Conservation (phyloP, 2,329 filamentous ascomycete genomes). For the Microsporum canis region DNA sequence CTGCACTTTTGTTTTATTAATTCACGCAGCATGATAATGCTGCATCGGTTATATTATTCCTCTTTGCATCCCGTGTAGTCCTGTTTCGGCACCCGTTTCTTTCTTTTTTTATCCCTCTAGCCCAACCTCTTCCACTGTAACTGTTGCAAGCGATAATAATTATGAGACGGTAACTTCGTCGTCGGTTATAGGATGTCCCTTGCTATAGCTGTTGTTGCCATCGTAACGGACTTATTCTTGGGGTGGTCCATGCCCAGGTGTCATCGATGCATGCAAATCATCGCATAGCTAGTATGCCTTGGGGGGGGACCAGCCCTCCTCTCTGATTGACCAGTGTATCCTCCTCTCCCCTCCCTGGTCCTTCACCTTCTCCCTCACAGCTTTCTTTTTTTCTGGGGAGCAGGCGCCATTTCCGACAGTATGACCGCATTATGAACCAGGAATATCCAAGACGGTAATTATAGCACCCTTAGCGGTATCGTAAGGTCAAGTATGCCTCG, state of each 20-base stretch:
- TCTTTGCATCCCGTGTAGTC: neutral
- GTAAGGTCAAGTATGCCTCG: neutral
- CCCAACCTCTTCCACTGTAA: too few species aligned
- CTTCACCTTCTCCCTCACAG: neutral
- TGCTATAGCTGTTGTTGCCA: neutral
- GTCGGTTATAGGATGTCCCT: neutral
- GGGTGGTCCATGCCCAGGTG: neutral
- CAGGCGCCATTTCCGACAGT: constrained; percentile 3
- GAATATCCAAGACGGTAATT: neutral
- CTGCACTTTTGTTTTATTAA: neutral
- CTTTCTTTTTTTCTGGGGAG: neutral
- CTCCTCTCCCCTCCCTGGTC: neutral
- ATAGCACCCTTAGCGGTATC: neutral
- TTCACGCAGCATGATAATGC: neutral
- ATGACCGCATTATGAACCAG: neutral
- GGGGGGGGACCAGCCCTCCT: neutral
- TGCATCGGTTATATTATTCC: neutral
- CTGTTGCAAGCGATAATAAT: neutral
- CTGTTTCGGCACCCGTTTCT: neutral
- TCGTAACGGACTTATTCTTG: neutral
- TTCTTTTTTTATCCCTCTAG: neutral
- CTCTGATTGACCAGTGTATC: neutral
- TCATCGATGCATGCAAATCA: constrained; percentile 3
- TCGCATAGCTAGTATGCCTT: neutral
- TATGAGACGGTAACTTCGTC: neutral